Evolutionary conservation across 495 filamentous ascomycete genomes (phyloP).

Genomic region (Aspergillus panamensis): DNA sequence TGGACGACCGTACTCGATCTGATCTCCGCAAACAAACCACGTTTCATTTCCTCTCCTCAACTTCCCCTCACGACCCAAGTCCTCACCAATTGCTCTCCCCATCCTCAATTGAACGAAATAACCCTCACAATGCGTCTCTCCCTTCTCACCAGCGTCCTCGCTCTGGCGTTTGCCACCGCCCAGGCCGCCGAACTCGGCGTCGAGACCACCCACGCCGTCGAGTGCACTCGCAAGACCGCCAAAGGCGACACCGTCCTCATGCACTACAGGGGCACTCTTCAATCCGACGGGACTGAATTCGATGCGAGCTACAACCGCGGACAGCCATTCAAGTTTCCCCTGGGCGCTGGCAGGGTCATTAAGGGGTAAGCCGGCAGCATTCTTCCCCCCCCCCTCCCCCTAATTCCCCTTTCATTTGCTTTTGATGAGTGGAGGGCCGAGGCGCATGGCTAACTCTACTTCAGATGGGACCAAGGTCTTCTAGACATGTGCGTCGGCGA

Average conservation of each 20-base stretch:
- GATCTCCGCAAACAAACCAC: too few relatives aligned
- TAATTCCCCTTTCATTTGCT: not conserved
- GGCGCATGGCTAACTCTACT: slow-evolving; percentile 3
- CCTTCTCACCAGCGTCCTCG: slow-evolving; percentile 38
- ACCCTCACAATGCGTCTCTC: slow-evolving; percentile 32
- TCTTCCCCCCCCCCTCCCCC: not conserved
- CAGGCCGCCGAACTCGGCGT: slow-evolving; percentile 63
- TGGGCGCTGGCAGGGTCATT: slow-evolving; percentile 82
- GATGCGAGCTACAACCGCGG: slow-evolving; percentile 68
- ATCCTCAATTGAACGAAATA: too few relatives aligned
- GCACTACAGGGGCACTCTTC: slow-evolving; percentile 82
- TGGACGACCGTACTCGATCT: too few relatives aligned
- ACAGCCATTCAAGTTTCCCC: slow-evolving; percentile 68
- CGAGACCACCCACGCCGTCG: slow-evolving; percentile 67
- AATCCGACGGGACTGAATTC: slow-evolving; percentile 48
- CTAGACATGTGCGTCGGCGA: slow-evolving; percentile 97
- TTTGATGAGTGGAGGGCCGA: not conserved
- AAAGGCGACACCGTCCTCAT: slow-evolving; percentile 77
- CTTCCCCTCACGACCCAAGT: too few relatives aligned
- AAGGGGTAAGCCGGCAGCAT: slow-evolving; percentile 57
- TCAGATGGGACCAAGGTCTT: slow-evolving; percentile 83
- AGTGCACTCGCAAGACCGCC: slow-evolving; percentile 69
- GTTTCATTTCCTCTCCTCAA: too few relatives aligned
- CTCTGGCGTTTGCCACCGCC: slow-evolving; percentile 54
- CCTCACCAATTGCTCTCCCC: too few relatives aligned